These are phyloP conservation scores for Solanum chmielewskii DNA, from an alignment of 257 asterid genomes.

Conservation along the genomic window DNA sequence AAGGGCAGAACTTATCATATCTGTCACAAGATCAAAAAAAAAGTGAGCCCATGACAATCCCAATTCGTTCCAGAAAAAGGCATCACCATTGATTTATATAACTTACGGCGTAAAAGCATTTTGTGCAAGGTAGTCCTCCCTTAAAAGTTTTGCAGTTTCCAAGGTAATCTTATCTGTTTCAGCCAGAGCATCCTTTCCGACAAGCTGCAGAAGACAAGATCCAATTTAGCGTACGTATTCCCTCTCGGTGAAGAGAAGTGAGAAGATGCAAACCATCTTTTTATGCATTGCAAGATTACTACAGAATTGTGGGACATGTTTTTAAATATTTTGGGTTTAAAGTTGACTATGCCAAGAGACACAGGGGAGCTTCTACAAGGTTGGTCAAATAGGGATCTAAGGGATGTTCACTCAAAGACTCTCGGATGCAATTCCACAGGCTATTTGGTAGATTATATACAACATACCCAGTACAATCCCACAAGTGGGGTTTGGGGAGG, in stretches of 20 bases:
- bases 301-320: not conserved
- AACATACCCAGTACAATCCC: not conserved
- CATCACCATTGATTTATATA: not conserved
- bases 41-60: not conserved
- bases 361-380: not conserved
- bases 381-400: not conserved
- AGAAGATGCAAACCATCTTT: not conserved
- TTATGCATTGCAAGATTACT: not conserved
- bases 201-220: conserved; percentile 60
- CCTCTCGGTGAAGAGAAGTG: not conserved
- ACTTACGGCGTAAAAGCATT: conserved; percentile 97
- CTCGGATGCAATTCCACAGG: not conserved
- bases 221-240: not conserved
- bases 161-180: conserved; percentile 92
- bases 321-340: not conserved
- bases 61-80: not conserved
- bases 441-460: not conserved
- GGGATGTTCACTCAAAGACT: not conserved
- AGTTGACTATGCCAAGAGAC: not conserved
- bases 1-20: conserved; percentile 92
- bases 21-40: conserved; percentile 25
- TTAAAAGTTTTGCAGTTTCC: conserved; percentile 97
- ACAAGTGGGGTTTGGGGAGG: not conserved
- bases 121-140: conserved; percentile 99
- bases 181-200: conserved; percentile 97